Conservation (phyloP, 1,284 basidiomycete species). For the Cutaneotrichosporon sp. region DNA sequence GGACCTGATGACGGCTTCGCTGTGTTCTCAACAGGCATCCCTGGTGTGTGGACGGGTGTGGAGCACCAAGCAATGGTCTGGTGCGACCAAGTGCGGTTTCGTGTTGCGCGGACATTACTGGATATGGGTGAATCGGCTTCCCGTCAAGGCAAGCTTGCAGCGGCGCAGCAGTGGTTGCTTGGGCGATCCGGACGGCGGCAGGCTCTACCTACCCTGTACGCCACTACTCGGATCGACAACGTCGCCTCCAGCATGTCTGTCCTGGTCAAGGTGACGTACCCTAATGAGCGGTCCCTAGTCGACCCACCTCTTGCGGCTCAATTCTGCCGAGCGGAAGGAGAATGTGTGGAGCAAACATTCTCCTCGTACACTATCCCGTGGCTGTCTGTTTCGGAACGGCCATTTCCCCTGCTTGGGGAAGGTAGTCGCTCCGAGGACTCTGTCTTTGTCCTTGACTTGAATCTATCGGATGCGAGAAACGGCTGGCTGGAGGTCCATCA, state of each 20-base stretch:
- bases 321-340: constrained; percentile 9
- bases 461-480: not conserved
- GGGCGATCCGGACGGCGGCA: not conserved
- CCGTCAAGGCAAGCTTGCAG: constrained; percentile 17
- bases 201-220: not conserved
- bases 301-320: constrained; percentile 3
- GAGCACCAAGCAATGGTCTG: constrained; percentile 97
- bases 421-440: constrained; percentile 36
- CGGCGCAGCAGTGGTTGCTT: constrained; percentile 22
- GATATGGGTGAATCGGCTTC: constrained; percentile 58
- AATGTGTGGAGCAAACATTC: constrained; percentile 11
- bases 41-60: constrained; percentile 89
- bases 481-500: constrained; percentile 4
- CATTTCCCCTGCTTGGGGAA: constrained; percentile 46
- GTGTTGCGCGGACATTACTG: constrained; percentile 73
- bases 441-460: constrained; percentile 25
- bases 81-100: constrained; percentile 95
- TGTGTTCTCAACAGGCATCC: constrained; percentile 80
- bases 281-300: not conserved
- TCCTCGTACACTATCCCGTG: constrained; percentile 19
- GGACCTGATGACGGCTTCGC: constrained; percentile 61
- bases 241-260: constrained; percentile 26
- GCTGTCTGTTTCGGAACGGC: constrained; percentile 18
- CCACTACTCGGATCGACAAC: not conserved
- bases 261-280: constrained; percentile 7